phyloP scores from a whole-genome alignment of 1,139 yeast species.

The Candida smagusa region DNA sequence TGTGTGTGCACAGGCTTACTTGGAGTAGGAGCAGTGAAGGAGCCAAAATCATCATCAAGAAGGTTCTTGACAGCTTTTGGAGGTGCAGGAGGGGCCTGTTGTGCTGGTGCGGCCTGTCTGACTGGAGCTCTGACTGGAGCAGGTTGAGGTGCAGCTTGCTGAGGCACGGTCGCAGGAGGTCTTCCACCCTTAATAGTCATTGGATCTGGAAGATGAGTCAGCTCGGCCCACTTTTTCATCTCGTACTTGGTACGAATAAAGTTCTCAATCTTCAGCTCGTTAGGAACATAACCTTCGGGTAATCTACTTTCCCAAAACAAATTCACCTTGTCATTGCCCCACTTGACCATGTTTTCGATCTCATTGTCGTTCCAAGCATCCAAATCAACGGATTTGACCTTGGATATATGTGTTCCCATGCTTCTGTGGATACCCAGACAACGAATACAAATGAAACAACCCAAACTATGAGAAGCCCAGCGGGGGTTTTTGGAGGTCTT shows the following conservation, averaged over 20 bases:
- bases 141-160: neutral
- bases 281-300: slow-evolving; percentile 71
- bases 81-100: neutral
- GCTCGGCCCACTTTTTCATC: slow-evolving; percentile 75
- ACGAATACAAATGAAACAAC: slow-evolving; percentile 83
- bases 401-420: slow-evolving; percentile 90
- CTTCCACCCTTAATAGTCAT: slow-evolving; percentile 24
- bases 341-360: slow-evolving; percentile 71
- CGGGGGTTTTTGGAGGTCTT: slow-evolving; percentile 86
- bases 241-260: slow-evolving; percentile 92
- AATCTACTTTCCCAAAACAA: slow-evolving; percentile 77
- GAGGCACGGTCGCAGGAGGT: neutral
- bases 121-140: neutral
- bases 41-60: slow-evolving; percentile 44
- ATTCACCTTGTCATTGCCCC: slow-evolving; percentile 86
- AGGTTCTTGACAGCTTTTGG: neutral
- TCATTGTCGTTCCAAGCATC: slow-evolving; percentile 98
- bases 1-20: slow-evolving; percentile 11
- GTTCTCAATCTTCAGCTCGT: slow-evolving; percentile 80
- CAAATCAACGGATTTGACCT: slow-evolving; percentile 86
- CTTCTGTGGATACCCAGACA: slow-evolving; percentile 96
- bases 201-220: slow-evolving; percentile 58
- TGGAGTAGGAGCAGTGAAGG: slow-evolving; percentile 30
- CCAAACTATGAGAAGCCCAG: slow-evolving; percentile 97
- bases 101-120: neutral